Evolutionary conservation across 768 basidiomycete genomes (phyloP).

Genomic region (Termitomyces sp.): DNA sequence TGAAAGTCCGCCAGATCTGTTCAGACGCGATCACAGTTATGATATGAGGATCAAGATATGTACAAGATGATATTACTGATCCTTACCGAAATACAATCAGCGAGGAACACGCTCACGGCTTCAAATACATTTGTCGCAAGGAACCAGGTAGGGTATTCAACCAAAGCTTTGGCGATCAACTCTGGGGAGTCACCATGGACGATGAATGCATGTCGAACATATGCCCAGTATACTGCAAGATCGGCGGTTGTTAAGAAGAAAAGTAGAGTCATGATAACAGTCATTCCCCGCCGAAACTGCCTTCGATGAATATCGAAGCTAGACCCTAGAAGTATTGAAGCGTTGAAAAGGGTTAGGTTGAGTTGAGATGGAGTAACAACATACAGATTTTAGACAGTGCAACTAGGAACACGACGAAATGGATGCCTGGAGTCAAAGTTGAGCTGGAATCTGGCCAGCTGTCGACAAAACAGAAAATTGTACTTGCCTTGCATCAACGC

Average conservation of each 20-base stretch:
- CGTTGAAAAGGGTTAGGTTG: not conserved
- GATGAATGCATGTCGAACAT: slow-evolving; percentile 1
- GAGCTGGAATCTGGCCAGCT: not conserved
- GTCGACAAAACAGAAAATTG: not conserved
- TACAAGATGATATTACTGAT: not conserved
- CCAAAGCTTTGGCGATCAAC: not conserved
- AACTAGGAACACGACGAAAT: not conserved
- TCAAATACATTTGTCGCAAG: not conserved
- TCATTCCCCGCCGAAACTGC: not conserved
- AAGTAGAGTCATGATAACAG: not conserved
- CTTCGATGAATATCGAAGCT: not conserved
- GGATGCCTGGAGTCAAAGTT: not conserved
- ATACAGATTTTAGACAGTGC: not conserved
- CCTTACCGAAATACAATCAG: not conserved
- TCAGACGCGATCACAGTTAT: not conserved
- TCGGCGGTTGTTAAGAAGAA: not conserved
- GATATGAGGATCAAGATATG: not conserved
- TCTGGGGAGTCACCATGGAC: not conserved
- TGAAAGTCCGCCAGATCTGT: not conserved
- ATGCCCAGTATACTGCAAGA: slow-evolving; percentile 1
- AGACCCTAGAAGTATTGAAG: not conserved
- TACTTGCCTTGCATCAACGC: not conserved
- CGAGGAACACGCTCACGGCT: not conserved
- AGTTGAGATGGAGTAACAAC: not conserved
- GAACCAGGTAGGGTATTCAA: not conserved